These are phyloP conservation scores for Meyerozyma sp. DNA, from an alignment of 1,139 yeast genomes.

Conservation along the genomic window DNA sequence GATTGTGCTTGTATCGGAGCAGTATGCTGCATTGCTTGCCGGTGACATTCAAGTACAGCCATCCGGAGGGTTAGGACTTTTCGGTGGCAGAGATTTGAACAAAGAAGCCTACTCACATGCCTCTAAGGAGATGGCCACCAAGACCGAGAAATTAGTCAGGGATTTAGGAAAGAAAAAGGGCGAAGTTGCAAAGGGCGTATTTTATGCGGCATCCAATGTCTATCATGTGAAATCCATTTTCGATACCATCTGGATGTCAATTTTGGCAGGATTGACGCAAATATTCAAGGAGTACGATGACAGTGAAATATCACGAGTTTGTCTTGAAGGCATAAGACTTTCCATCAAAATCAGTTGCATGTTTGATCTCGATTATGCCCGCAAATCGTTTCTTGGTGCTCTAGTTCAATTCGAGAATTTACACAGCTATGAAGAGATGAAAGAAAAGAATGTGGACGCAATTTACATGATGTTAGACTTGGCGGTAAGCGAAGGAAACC, in stretches of 20 bases:
- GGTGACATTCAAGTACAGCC: slow-evolving; percentile 45
- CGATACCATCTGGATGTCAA: slow-evolving; percentile 95
- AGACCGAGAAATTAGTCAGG: slow-evolving; percentile 82
- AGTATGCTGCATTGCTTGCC: slow-evolving; percentile 82
- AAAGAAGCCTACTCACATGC: slow-evolving; percentile 91
- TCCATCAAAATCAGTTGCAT: slow-evolving; percentile 81
- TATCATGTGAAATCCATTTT: slow-evolving; percentile 92
- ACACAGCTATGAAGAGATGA: slow-evolving; percentile 74
- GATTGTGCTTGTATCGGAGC: slow-evolving; percentile 88
- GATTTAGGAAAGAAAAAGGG: slow-evolving; percentile 50
- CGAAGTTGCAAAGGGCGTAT: slow-evolving; percentile 24
- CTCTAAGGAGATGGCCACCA: slow-evolving; percentile 83
- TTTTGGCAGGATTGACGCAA: slow-evolving; percentile 88
- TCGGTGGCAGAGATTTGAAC: slow-evolving; percentile 69
- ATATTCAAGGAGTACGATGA: slow-evolving; percentile 90
- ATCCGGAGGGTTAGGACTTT: slow-evolving; percentile 53
- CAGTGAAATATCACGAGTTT: slow-evolving; percentile 59
- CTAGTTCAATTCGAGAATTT: slow-evolving; percentile 82
- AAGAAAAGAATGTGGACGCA: slow-evolving; percentile 76
- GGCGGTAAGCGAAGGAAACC: slow-evolving; percentile 75
- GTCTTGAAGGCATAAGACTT: slow-evolving; percentile 81
- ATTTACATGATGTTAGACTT: slow-evolving; percentile 68
- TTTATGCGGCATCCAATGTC: slow-evolving; percentile 62
- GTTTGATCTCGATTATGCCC: slow-evolving; percentile 79
- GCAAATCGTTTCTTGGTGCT: slow-evolving; percentile 86